phyloP scores from a whole-genome alignment of 192 early-diverging fungal species.

The Entomortierella beljakovae region DNA sequence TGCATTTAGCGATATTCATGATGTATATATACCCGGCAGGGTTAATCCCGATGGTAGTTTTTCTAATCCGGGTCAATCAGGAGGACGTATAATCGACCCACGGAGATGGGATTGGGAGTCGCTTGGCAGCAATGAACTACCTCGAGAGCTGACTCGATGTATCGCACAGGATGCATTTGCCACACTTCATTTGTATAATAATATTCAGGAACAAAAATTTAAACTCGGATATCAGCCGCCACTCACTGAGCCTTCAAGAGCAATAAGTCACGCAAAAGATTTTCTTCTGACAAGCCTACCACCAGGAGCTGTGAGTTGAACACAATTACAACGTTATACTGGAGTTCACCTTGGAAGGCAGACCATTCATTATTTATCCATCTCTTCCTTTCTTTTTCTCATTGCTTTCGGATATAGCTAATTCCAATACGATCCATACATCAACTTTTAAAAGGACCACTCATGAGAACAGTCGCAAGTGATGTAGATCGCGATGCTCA shows the following conservation, averaged over 20 bases:
- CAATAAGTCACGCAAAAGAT: constrained; percentile 5
- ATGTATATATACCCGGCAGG: constrained; percentile 46
- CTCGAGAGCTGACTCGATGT: constrained; percentile 38
- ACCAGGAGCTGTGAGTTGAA: constrained; percentile 30
- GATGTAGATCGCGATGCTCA: constrained; percentile 32
- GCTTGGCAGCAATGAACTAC: constrained; percentile 29
- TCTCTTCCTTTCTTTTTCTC: background rate
- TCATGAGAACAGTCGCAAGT: constrained; percentile 12
- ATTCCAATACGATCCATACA: constrained; percentile 40
- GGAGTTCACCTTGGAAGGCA: background rate
- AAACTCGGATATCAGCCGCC: constrained; percentile 21
- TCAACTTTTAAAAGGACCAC: constrained; percentile 38
- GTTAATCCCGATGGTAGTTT: constrained; percentile 9
- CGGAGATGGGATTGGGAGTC: constrained; percentile 52
- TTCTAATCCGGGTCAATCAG: constrained; percentile 2
- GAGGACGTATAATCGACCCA: constrained; percentile 33
- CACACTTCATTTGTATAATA: constrained; percentile 29
- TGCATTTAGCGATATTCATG: constrained; percentile 35
- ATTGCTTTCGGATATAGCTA: constrained; percentile 12
- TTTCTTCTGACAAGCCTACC: constrained; percentile 40
- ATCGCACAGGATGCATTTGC: constrained; percentile 43
- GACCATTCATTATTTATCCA: background rate
- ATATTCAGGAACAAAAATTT: constrained; percentile 28
- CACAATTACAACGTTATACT: background rate
- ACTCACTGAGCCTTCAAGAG: background rate